A percentile compares a stretch with the other conserved stretches of the same genome.
phyloP scores from a whole-genome alignment of 2,329 filamentous ascomycete species.

The Fusarium tjaetaba region DNA sequence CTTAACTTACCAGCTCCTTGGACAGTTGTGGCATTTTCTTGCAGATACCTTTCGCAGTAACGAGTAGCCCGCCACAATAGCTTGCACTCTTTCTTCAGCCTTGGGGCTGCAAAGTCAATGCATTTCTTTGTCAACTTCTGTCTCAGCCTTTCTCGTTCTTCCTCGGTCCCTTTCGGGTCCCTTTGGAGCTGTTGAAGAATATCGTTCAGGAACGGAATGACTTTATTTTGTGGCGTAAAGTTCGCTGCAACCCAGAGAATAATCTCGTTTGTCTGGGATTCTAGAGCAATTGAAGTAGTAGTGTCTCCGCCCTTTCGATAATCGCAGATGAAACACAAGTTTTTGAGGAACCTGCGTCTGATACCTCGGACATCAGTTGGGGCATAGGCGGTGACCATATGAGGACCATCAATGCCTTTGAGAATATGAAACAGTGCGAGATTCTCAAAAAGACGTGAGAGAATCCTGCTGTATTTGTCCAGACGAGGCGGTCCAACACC shows the following conservation, averaged over 20 bases:
- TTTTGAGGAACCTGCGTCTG: slow-evolving; percentile 48
- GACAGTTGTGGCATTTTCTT: not conserved
- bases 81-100: slow-evolving; percentile 39
- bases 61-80: slow-evolving; percentile 20
- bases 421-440: slow-evolving; percentile 30
- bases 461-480: slow-evolving; percentile 13
- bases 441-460: slow-evolving; percentile 38
- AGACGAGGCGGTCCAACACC: slow-evolving; percentile 28
- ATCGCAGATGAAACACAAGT: slow-evolving; percentile 58
- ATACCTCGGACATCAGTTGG: not conserved
- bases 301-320: slow-evolving; percentile 56
- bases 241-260: slow-evolving; percentile 59
- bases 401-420: slow-evolving; percentile 23
- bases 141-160: not conserved
- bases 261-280: slow-evolving; percentile 46
- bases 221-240: slow-evolving; percentile 27
- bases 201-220: slow-evolving; percentile 44
- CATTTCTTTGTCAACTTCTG: slow-evolving; percentile 1
- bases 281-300: slow-evolving; percentile 57
- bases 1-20: slow-evolving; percentile 8
- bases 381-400: not conserved
- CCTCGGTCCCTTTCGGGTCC: not conserved
- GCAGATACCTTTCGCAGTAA: slow-evolving; percentile 25
- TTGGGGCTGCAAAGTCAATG: slow-evolving; percentile 29
- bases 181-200: slow-evolving; percentile 36